Evolutionary conservation across 176 grass and related monocot genomes (phyloP).

Genomic region (Carex myosuroides): DNA sequence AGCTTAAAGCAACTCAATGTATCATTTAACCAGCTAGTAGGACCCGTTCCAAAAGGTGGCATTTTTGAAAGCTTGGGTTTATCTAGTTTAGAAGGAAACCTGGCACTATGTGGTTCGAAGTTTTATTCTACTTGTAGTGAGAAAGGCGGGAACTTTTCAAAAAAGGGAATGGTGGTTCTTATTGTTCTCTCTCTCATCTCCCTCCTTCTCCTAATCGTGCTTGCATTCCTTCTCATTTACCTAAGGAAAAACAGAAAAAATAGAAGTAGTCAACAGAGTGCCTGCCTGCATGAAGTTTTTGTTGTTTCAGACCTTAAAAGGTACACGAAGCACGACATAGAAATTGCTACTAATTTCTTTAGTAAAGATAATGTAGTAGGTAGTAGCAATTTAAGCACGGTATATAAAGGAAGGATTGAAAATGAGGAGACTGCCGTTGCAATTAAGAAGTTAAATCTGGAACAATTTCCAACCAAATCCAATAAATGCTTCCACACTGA

Average conservation of each 20-base stretch:
- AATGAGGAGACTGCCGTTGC: constrained; percentile 38
- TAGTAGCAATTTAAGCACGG: constrained; percentile 69
- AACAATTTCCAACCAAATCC: constrained; percentile 67
- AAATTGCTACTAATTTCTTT: constrained; percentile 49
- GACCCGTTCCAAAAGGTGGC: constrained; percentile 44
- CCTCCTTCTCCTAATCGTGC: constrained; percentile 31
- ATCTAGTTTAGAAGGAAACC: constrained; percentile 58
- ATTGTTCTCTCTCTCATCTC: constrained; percentile 31
- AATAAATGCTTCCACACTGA: constrained; percentile 78
- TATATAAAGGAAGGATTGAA: constrained; percentile 54
- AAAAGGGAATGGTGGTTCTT: constrained; percentile 33
- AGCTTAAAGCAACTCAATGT: constrained; percentile 52
- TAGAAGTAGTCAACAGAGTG: not conserved
- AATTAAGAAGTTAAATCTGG: constrained; percentile 79
- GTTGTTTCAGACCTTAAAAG: constrained; percentile 61
- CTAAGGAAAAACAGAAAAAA: constrained; percentile 32
- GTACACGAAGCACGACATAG: constrained; percentile 48
- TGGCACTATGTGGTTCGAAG: constrained; percentile 55
- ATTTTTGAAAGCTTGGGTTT: constrained; percentile 49
- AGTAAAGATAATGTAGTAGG: constrained; percentile 55
- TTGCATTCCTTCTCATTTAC: constrained; percentile 23
- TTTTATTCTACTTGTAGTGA: constrained; percentile 39
- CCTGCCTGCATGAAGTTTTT: constrained; percentile 7
- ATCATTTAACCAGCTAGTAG: constrained; percentile 55
- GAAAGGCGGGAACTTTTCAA: constrained; percentile 29